Evolutionary conservation across 2,329 filamentous ascomycete genomes (phyloP).

Genomic region (Sordariomycetes sp.): DNA sequence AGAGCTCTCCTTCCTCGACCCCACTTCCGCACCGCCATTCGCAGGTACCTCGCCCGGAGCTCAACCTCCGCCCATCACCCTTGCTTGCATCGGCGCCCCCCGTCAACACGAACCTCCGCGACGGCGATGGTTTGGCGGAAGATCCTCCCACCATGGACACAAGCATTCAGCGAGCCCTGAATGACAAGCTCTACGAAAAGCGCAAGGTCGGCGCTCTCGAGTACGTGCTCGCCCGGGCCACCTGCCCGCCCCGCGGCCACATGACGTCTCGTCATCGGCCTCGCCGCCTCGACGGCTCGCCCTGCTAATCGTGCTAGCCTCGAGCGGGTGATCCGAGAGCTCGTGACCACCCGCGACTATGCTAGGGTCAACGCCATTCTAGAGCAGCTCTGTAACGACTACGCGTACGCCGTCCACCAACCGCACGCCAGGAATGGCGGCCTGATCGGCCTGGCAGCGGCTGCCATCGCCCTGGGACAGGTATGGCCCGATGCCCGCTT

Average conservation of each 20-base stretch:
- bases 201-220: slow-evolving; percentile 92
- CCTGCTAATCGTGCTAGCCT: slow-evolving; percentile 34
- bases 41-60: not conserved
- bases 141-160: slow-evolving; percentile 55
- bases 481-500: slow-evolving; percentile 29
- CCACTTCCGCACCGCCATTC: not conserved
- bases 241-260: not conserved
- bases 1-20: too few relatives aligned
- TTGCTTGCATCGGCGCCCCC: not conserved
- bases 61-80: not conserved
- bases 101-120: not conserved
- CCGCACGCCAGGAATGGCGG: slow-evolving; percentile 94
- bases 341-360: slow-evolving; percentile 63
- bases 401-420: slow-evolving; percentile 93
- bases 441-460: slow-evolving; percentile 86
- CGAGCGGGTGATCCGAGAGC: slow-evolving; percentile 79
- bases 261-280: too few relatives aligned
- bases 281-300: not conserved
- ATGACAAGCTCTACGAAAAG: slow-evolving; percentile 98
- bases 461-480: slow-evolving; percentile 84
- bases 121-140: not conserved
- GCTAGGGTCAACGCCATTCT: slow-evolving; percentile 76
- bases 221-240: slow-evolving; percentile 48
- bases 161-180: slow-evolving; percentile 78
- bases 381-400: slow-evolving; percentile 93